Percentiles rank a stretch among this genome's conserved stretches.
These are phyloP conservation scores for Penicillium antarcticum DNA, from an alignment of 495 filamentous ascomycete species.

Conservation along the genomic window DNA sequence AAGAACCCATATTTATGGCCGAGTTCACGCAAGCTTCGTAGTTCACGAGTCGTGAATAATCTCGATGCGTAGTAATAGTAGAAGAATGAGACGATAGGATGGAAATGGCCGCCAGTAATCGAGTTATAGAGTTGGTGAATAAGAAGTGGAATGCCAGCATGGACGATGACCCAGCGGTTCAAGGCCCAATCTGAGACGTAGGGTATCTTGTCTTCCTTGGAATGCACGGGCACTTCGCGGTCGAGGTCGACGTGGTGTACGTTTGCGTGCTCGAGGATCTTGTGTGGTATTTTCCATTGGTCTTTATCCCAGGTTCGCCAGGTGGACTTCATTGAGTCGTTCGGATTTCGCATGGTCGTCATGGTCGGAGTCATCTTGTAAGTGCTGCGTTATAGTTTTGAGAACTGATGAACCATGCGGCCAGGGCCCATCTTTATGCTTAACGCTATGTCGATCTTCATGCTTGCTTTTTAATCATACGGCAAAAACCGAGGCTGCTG, in stretches of 20 bases:
- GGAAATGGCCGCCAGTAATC: conserved; percentile 22
- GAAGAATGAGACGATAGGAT: conserved; percentile 17
- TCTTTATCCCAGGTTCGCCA: conserved; percentile 23
- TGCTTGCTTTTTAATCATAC: background rate
- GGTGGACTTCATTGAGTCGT: conserved; percentile 38
- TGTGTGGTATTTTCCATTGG: conserved; percentile 28
- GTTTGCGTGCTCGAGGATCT: conserved; percentile 25
- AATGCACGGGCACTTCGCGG: conserved; percentile 27
- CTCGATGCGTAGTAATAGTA: conserved; percentile 22
- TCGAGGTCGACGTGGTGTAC: conserved; percentile 23
- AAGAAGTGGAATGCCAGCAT: conserved; percentile 21
- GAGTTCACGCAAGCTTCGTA: conserved; percentile 10
- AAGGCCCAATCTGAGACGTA: conserved; percentile 23
- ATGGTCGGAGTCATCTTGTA: background rate
- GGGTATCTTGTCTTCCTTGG: conserved; percentile 32
- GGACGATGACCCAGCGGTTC: conserved; percentile 31
- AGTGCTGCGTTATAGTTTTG: too few relatives aligned
- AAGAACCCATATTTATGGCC: conserved; percentile 14
- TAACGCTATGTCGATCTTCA: background rate
- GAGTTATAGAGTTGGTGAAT: conserved; percentile 27
- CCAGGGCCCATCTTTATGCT: background rate
- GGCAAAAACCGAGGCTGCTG: background rate
- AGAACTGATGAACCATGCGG: background rate
- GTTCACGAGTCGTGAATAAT: conserved; percentile 8
- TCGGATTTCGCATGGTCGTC: conserved; percentile 20